Evolutionary conservation across 2,329 filamentous ascomycete genomes (phyloP).

Genomic region (Alternaria ethzedia): DNA sequence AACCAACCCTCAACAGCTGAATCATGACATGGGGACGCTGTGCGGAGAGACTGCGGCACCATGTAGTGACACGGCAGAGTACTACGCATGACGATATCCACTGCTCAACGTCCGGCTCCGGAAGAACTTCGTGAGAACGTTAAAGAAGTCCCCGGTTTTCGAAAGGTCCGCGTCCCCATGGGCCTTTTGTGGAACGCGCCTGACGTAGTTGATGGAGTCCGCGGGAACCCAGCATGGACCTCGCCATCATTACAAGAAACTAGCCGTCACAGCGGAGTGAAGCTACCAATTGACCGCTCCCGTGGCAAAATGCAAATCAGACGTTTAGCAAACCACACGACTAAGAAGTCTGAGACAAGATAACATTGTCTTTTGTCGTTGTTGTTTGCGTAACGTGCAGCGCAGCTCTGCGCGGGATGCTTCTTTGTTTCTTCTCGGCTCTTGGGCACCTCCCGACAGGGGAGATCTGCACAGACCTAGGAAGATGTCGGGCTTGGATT

Average conservation of each 20-base stretch:
- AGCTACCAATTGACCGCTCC: constrained; percentile 4
- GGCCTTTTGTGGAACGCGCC: constrained; percentile 4
- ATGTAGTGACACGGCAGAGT: background rate
- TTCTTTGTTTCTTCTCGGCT: constrained; percentile 6
- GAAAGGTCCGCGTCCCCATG: constrained; percentile 1
- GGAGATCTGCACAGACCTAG: constrained; percentile 16
- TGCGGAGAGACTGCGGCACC: background rate
- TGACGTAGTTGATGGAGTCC: constrained; percentile 5
- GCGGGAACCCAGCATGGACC: background rate
- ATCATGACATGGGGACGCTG: background rate
- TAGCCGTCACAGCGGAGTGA: constrained; percentile 3
- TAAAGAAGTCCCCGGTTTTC: background rate
- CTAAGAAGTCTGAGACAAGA: background rate
- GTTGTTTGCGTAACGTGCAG: background rate
- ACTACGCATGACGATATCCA: constrained; percentile 2
- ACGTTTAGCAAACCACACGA: background rate
- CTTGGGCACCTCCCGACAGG: constrained; percentile 6
- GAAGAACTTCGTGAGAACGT: background rate
- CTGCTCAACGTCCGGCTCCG: constrained; percentile 1
- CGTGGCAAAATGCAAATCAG: background rate
- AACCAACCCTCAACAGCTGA: background rate
- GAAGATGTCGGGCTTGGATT: constrained; percentile 12
- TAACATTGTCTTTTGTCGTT: background rate
- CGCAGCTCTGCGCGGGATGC: constrained; percentile 4
- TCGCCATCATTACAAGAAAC: constrained; percentile 1